Evolutionary conservation across 2,329 filamentous ascomycete species (phyloP), one percentile per base, ranked within the genome.

Genomic region (Chaetomiaceae sp.): DNA sequence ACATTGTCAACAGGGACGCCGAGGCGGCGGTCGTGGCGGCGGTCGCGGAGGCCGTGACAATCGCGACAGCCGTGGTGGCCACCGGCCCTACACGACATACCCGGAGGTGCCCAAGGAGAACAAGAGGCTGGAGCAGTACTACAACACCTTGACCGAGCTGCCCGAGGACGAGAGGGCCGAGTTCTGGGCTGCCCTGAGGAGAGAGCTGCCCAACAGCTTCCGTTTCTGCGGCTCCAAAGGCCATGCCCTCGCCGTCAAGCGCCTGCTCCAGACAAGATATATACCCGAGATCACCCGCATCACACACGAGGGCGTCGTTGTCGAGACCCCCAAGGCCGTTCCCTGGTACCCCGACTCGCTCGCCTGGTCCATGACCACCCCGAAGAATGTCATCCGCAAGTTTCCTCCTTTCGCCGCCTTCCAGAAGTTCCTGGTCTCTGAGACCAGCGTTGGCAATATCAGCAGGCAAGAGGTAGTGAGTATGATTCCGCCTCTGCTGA

Each of bases 331-430:
- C 9, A 78, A 82, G 66, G 81, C 89, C 1, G 86, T 99, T 52
- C 76, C 84, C 29, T 97, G 92, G 90, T 99, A 96, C 69, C 94
- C 94, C 37, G 90, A 97, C 67, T 83, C 89, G 66, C 84, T 99
- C 56, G 94, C 94, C 45, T 99, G 95, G 87, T 90, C 85, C 71
- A 97, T 97, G 90, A 96, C 91, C 41, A 97, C 92, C 5, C 90
- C 94, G 58, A 99, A 97, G 79, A 91, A 95, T 66, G 86, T 97
- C 60, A 82, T 99, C 58, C 87, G 94, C 64, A 91, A 91, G 67
- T 96, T 95, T 70, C 84, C 89, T 32, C 94, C 94, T 2, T 99
- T 99, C 69, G 86, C 90, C 45, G 87, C 89, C 25, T 97, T 99
- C 73, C 94, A 99, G 70, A 95, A 95, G 69, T 99, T 96, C 75